phyloP scores from a whole-genome alignment of 768 basidiomycete species.

The Tulasnella sp. region DNA sequence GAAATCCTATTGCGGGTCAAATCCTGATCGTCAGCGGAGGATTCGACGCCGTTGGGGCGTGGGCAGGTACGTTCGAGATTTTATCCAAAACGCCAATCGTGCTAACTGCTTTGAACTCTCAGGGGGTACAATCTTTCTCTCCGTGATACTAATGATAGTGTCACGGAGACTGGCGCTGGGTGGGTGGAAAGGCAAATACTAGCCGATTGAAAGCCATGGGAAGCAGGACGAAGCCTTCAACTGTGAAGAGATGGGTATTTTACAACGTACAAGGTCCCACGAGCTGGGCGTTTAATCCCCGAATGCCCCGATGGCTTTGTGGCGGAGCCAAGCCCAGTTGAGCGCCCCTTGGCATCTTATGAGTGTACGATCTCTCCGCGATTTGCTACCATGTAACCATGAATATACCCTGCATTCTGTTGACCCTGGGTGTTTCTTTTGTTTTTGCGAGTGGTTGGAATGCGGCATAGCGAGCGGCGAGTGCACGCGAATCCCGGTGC shows the following conservation, averaged over 20 bases:
- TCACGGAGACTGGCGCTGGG: slow-evolving; percentile 8
- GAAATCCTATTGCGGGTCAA: slow-evolving; percentile 27
- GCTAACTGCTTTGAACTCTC: background rate
- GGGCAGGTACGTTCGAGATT: slow-evolving; percentile 9
- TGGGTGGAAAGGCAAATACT: slow-evolving; percentile 15
- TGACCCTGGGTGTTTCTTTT: background rate
- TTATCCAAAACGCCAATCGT: background rate
- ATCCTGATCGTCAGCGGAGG: slow-evolving; percentile 19
- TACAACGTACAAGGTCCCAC: no score
- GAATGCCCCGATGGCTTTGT: background rate
- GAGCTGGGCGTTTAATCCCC: background rate
- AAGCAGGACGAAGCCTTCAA: background rate
- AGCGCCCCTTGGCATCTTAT: background rate
- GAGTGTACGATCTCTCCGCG: background rate
- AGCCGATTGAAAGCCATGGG: background rate
- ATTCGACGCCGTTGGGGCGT: slow-evolving; percentile 23
- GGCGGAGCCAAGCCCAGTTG: background rate
- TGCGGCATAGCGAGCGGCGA: background rate
- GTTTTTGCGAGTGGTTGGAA: no score
- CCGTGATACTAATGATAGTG: background rate
- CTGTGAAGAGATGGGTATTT: background rate
- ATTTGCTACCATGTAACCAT: no score
- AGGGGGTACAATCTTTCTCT: slow-evolving; percentile 12
- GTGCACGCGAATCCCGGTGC: background rate
- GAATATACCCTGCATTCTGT: no score